phyloP scores from a whole-genome alignment of 331 rosid species.

The Rosa hybrid region DNA sequence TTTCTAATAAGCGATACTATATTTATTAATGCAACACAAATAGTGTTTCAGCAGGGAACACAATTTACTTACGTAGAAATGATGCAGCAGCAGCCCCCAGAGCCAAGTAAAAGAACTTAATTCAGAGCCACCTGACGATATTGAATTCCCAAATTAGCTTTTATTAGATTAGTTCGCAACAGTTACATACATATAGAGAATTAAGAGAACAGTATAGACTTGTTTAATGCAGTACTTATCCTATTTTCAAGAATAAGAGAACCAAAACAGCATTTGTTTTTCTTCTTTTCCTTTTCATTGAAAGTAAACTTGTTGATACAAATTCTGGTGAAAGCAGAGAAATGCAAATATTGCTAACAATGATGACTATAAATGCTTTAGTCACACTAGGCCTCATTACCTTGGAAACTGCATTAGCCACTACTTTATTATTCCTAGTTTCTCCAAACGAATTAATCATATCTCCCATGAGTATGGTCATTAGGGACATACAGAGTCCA shows the following conservation, averaged over 20 bases:
- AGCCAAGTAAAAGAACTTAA: constrained; percentile 49
- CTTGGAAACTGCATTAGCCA: constrained; percentile 65
- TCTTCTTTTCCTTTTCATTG: not conserved
- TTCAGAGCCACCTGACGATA: constrained; percentile 49
- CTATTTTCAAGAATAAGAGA: not conserved
- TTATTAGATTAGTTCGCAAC: not conserved
- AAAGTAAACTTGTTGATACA: not conserved
- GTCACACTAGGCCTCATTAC: constrained; percentile 23
- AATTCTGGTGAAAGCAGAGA: not conserved
- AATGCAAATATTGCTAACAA: not conserved
- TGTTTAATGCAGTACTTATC: too few species aligned
- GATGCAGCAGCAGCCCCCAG: constrained; percentile 49
- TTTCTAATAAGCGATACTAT: not conserved
- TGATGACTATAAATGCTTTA: not conserved
- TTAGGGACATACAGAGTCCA: constrained; percentile 57
- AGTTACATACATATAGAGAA: not conserved
- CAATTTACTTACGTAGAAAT: constrained; percentile 55
- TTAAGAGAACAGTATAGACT: not conserved
- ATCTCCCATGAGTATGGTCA: constrained; percentile 63
- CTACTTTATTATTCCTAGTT: constrained; percentile 21
- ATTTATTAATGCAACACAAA: not conserved
- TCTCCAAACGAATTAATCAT: constrained; percentile 66
- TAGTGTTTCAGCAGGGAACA: constrained; percentile 16
- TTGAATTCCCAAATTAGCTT: not conserved
- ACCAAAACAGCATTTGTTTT: not conserved